Percentiles rank a stretch among this genome's conserved stretches.
Conservation (phyloP, 2,329 filamentous ascomycete species). For the Pseudogymnoascus sp. region DNA sequence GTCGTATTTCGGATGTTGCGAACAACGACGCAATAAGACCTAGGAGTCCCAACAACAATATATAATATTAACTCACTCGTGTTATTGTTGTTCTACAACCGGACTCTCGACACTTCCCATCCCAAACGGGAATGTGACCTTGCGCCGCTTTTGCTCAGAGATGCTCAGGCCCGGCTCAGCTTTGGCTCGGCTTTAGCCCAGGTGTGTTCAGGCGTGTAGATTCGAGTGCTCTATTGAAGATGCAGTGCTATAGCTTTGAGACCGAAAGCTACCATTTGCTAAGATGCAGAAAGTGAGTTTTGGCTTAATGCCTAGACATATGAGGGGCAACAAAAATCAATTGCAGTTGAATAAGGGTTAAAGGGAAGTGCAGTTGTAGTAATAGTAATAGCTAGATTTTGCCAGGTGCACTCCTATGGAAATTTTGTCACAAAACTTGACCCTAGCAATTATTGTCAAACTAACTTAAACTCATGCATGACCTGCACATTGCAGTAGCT, state of each 20-base stretch:
- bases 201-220: constrained; percentile 17
- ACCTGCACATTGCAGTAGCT: constrained; percentile 24
- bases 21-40: background rate
- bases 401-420: background rate
- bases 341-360: too few relatives aligned
- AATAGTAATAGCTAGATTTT: background rate
- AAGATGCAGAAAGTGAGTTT: too few relatives aligned
- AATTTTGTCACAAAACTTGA: background rate
- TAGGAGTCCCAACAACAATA: too few relatives aligned
- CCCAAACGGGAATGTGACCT: constrained; percentile 13
- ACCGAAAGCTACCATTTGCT: too few relatives aligned
- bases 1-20: background rate
- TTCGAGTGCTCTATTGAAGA: constrained; percentile 17
- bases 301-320: too few relatives aligned
- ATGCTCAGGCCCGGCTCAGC: constrained; percentile 16
- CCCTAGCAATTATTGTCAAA: background rate
- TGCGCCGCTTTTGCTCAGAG: constrained; percentile 17
- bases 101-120: constrained; percentile 15
- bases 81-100: background rate
- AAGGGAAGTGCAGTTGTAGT: too few relatives aligned
- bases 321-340: too few relatives aligned
- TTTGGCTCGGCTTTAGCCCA: constrained; percentile 19
- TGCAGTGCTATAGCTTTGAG: constrained; percentile 15
- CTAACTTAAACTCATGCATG: constrained; percentile 19
- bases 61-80: too few relatives aligned